Base-by-base conservation (phyloP, 495 filamentous ascomycete genomes). In the Gamarada debralockiae region DNA sequence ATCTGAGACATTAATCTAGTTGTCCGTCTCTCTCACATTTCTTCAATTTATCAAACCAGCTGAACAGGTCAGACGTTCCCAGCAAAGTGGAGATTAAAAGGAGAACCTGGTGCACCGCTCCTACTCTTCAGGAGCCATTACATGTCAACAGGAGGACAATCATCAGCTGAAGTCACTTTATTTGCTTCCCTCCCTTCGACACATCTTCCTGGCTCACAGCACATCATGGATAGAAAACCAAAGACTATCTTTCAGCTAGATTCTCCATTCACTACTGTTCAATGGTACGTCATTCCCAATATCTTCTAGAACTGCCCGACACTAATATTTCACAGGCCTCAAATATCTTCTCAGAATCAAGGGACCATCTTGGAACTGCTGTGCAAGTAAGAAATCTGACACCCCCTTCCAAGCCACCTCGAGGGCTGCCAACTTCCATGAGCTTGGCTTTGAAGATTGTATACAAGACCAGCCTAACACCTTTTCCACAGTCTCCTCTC, bases 361-460 rank as follows among this genome's bases (percentile, higher is more conserved):
- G 72, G 79, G 27, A 70, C 71, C 8, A 77, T 81, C 46, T 57
- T 81, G 17, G 75, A 80, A 51, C 68, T 82, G 21, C 69, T 81
- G 31, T 79, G 77, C 72, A 67, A 59, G 79, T 81, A 68, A 14
- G 25, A 24, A 31, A 33, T 14, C 24, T 15, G 6, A 15, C 15
- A 12, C 47, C 2, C 2, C 24, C 24, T 39, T 39, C 14, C 3
- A 39, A 39, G 5, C 13, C 4, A 39, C 5, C 17, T 18, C 36
- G 5, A 34, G 29, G 7, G 7, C 29, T 34, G 7, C 29, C 5
- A 39, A 39, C 14, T 25, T 47, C 25, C 4, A 29, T 37, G 50
- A 20, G 3, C 8, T 39, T n/a, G n/a, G 2, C 7, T 39, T 25
- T 29, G 36, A 3, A 14, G 15, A 44, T n/a, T n/a, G n/a, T n/a